Conservation (phyloP, 2,329 filamentous ascomycete species). For the Colletotrichum lini region DNA sequence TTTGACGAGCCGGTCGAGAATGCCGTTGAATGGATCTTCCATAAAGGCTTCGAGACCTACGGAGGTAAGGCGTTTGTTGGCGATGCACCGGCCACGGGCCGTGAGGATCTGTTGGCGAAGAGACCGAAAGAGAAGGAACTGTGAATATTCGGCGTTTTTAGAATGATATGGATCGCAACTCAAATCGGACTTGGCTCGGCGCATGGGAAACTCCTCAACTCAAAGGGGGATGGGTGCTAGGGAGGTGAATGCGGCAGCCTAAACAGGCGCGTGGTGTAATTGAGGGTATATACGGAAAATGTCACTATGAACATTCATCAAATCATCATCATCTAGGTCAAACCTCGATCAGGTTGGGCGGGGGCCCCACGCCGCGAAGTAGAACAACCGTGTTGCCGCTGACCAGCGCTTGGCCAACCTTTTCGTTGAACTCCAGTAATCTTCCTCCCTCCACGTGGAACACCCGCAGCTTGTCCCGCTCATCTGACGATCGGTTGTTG, state of each 20-base stretch:
- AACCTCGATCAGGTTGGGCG: conserved; percentile 78
- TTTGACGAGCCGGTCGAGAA: conserved; percentile 96
- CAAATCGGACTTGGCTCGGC: conserved; percentile 25
- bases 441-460: conserved; percentile 95
- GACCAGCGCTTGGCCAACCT: conserved; percentile 79
- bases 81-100: conserved; percentile 67
- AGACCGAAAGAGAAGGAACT: conserved; percentile 47
- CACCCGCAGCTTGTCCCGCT: conserved; percentile 85
- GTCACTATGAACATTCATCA: conserved; percentile 36
- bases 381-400: conserved; percentile 93
- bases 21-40: conserved; percentile 91
- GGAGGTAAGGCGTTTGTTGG: conserved; percentile 75
- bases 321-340: conserved; percentile 29
- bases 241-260: conserved; percentile 3
- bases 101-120: conserved; percentile 61
- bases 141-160: conserved; percentile 19
- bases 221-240: not conserved
- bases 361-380: conserved; percentile 86
- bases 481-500: conserved; percentile 82
- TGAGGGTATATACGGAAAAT: conserved; percentile 39
- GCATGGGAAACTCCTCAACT: conserved; percentile 31
- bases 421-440: conserved; percentile 89
- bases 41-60: conserved; percentile 81
- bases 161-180: conserved; percentile 26
- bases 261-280: conserved; percentile 18